Percentiles rank a stretch among this genome's conserved stretches.
Conservation (phyloP, 345 rosid species). For the Syzygium oleosum region DNA sequence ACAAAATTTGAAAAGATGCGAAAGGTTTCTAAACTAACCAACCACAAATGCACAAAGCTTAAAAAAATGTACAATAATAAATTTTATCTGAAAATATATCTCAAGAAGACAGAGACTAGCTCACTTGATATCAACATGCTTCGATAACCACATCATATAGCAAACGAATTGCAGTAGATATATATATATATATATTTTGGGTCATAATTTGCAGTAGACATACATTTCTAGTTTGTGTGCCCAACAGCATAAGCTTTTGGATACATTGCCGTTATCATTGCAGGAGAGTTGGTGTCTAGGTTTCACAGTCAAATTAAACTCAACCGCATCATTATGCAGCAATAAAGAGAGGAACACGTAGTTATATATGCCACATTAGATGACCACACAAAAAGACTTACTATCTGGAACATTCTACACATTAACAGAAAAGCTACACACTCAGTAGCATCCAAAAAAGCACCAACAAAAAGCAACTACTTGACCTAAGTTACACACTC, state of each 20-base stretch:
- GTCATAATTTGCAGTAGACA: no score
- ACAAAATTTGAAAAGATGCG: not conserved
- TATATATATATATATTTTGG: no score
- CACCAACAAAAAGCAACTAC: not conserved
- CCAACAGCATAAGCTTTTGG: not conserved
- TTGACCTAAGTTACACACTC: not conserved
- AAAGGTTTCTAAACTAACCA: not conserved
- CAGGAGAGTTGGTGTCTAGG: not conserved
- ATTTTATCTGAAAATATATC: not conserved
- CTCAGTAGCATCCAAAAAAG: not conserved
- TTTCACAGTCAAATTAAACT: not conserved
- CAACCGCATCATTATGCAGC: not conserved
- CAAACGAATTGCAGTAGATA: not conserved
- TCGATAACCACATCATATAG: not conserved
- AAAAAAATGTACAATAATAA: not conserved
- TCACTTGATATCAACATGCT: not conserved
- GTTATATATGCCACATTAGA: not conserved
- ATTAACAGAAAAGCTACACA: not conserved
- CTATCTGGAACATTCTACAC: not conserved
- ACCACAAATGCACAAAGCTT: not conserved
- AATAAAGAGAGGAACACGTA: not conserved
- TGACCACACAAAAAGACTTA: not conserved
- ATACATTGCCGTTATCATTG: not conserved
- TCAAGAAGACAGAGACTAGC: not conserved
- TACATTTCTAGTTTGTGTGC: not conserved